phyloP scores from a whole-genome alignment of 1,139 yeast genomes.

The Geotrichum histeridarum region DNA sequence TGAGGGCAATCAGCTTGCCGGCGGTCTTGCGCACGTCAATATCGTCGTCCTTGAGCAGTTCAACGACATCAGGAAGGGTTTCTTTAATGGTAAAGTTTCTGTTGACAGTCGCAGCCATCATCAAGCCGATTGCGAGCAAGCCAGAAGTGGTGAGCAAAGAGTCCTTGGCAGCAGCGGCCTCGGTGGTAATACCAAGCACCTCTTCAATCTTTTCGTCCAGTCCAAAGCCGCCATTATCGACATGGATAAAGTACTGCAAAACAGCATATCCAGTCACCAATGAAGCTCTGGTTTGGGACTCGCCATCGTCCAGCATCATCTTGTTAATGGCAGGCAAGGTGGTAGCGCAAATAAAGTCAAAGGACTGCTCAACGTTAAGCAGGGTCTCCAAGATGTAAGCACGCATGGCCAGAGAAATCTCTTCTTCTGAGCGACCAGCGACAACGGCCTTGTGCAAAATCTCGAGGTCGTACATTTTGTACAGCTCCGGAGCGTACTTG shows the following conservation, averaged over 20 bases:
- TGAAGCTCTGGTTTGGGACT: constrained; percentile 26
- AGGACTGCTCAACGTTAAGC: constrained; percentile 29
- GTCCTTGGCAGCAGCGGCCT: constrained; percentile 27
- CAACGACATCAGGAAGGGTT: constrained; percentile 29
- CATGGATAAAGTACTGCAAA: constrained; percentile 32
- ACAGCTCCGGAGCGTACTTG: constrained; percentile 35
- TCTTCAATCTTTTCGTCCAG: constrained; percentile 31
- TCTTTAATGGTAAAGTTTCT: constrained; percentile 32
- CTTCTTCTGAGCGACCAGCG: constrained; percentile 33
- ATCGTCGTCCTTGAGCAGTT: constrained; percentile 29
- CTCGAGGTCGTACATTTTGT: constrained; percentile 25
- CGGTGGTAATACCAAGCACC: constrained; percentile 35
- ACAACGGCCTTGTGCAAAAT: constrained; percentile 29
- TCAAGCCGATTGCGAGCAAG: constrained; percentile 35
- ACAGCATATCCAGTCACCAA: constrained; percentile 31
- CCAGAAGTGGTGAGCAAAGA: constrained; percentile 32
- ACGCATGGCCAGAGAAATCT: constrained; percentile 32
- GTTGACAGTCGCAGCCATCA: constrained; percentile 19
- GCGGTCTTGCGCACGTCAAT: constrained; percentile 43
- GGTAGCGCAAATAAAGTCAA: constrained; percentile 24
- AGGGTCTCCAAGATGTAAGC: constrained; percentile 32
- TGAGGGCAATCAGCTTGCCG: constrained; percentile 56
- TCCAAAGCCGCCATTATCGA: constrained; percentile 38
- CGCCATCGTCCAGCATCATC: constrained; percentile 19
- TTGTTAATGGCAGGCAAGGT: constrained; percentile 24